Evolutionary conservation across 2,329 filamentous ascomycete species (phyloP).

Genomic region (Phaeophleospora eucalypticola): DNA sequence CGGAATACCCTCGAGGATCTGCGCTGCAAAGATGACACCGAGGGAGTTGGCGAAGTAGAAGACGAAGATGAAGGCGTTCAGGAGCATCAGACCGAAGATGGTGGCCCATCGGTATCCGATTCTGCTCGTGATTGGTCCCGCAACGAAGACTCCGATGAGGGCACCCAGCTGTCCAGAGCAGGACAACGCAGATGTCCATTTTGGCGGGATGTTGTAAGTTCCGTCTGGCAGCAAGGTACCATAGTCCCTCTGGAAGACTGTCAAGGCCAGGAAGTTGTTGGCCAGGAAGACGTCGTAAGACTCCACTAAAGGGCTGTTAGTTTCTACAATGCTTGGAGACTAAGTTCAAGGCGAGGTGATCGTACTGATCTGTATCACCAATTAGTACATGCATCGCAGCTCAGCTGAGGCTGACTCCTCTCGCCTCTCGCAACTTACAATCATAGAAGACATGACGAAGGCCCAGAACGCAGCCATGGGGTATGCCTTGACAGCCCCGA

Average conservation of each 20-base stretch:
- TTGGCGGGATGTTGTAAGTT: conserved; percentile 45
- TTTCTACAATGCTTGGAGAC: too few species aligned
- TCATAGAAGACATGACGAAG: conserved; percentile 54
- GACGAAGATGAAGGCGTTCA: conserved; percentile 59
- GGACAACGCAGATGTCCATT: conserved; percentile 58
- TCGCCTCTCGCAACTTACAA: conserved; percentile 51
- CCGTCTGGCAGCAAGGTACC: conserved; percentile 37
- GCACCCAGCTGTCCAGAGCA: conserved; percentile 55
- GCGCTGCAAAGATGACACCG: conserved; percentile 47
- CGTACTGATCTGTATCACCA: too few species aligned
- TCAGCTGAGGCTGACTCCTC: too few species aligned
- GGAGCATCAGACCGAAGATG: conserved; percentile 51
- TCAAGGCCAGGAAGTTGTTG: conserved; percentile 54
- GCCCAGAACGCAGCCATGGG: conserved; percentile 54
- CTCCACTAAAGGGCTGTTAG: too few species aligned
- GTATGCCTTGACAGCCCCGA: conserved; percentile 49
- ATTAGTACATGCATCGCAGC: too few species aligned
- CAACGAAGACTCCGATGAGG: conserved; percentile 56
- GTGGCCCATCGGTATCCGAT: conserved; percentile 60
- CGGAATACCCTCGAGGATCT: conserved; percentile 59
- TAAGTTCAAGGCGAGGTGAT: too few species aligned
- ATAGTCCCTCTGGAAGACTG: conserved; percentile 44
- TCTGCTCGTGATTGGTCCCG: conserved; percentile 56
- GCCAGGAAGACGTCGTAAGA: conserved; percentile 61
- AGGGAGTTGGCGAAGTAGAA: conserved; percentile 54